Percentiles rank a stretch among this genome's conserved stretches.
Evolutionary conservation across 345 rosid genomes (phyloP).

Genomic region (Lumnitzera littorea): DNA sequence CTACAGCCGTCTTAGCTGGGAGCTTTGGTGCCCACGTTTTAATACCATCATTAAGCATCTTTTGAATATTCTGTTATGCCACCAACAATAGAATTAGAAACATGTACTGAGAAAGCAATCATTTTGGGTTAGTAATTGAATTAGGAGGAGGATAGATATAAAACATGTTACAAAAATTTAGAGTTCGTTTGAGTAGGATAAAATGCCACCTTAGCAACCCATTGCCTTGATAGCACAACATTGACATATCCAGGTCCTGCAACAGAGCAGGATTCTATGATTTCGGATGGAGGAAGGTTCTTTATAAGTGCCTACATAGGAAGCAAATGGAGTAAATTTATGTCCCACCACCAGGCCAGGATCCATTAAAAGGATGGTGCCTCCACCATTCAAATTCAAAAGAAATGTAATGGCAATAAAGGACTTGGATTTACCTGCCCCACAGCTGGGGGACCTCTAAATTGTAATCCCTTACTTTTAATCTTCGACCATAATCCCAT

Average conservation of each 20-base stretch:
- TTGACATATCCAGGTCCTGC: conserved; percentile 97
- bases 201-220: conserved; percentile 77
- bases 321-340: neutral
- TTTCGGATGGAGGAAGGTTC: conserved; percentile 71
- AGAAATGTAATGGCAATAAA: neutral
- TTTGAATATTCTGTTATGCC: conserved; percentile 56
- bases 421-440: conserved; percentile 53
- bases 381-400: neutral
- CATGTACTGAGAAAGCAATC: neutral
- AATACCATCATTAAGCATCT: conserved; percentile 75
- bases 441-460: conserved; percentile 71
- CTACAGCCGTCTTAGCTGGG: conserved; percentile 63
- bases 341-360: too few relatives aligned
- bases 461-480: conserved; percentile 57
- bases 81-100: conserved; percentile 5
- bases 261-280: conserved; percentile 75
- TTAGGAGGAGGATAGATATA: neutral
- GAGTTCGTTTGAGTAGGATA: neutral
- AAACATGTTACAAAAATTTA: neutral
- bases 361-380: too few relatives aligned
- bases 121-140: neutral
- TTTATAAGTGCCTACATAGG: conserved; percentile 53
- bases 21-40: conserved; percentile 83
- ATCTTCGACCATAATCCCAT: conserved; percentile 75
- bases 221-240: conserved; percentile 52